Base-by-base conservation (phyloP, 257 asterid species). In the Jasminum sambac region DNA sequence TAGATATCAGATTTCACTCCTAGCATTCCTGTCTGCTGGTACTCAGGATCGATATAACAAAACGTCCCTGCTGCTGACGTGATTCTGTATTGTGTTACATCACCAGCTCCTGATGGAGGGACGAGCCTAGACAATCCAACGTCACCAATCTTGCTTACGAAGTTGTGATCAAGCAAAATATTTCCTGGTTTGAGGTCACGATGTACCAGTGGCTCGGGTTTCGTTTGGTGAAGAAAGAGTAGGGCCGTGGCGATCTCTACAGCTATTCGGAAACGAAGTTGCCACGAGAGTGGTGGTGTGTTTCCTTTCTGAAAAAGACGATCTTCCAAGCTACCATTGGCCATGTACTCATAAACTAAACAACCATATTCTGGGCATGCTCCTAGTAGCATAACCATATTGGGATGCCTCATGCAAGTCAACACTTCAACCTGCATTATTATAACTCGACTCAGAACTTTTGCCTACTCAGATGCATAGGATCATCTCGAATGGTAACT, bases 281-380 rank as follows among this genome's bases (percentile, higher is more conserved):
- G 97, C 98, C 98, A 92, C 6, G 97, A 80, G 5, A 92, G 88
- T 10, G 89, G 68, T 0, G 79, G 79, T 1, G 74, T 81, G 75
- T 81, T 75, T 30, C 89, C 95, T 34, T 79, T 71, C 26, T 82
- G 72, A 40, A 41, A 63, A 24, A 90, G 91, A 19, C 96, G 77
- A 40, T 90, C 96, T 39, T 92, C 98, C n/a, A 92, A 74, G 83
- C 97, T 90, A 11, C 98, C 97, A 9, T 87, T 88, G 2, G 88
- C 79, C 92, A 92, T 90, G 88, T 87, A 88, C 65, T 92, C 96
- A 19, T 90, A 92, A 0, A 92, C 94, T 41, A 92, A 79, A 39
- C 98, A 92, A 14, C 98, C 98, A 63, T 87, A 88, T 60, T 92
- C 98, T 4, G 98, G 98, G 68, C 98, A 90, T 1, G 97, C 98